phyloP scores from a whole-genome alignment of 2,329 filamentous ascomycete genomes.

The Fusarium sp. region DNA sequence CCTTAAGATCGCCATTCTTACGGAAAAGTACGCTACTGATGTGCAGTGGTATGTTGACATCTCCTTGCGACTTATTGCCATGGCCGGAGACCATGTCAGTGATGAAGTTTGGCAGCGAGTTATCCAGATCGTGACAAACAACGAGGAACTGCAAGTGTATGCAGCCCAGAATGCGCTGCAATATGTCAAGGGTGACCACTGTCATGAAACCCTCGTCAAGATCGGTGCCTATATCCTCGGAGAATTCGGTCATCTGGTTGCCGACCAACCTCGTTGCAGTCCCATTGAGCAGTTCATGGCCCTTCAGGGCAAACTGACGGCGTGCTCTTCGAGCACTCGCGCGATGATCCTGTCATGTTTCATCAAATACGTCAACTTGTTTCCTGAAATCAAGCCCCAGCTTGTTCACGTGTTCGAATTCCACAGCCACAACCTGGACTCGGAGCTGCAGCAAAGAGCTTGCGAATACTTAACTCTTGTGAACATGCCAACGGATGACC shows the following conservation, averaged over 20 bases:
- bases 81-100: conserved; percentile 98
- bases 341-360: conserved; percentile 96
- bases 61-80: conserved; percentile 90
- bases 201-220: conserved; percentile 96
- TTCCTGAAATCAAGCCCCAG: conserved; percentile 97
- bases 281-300: conserved; percentile 98
- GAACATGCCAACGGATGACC: conserved; percentile 86
- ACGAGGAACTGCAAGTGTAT: conserved; percentile 97
- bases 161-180: conserved; percentile 92
- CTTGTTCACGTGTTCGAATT: conserved; percentile 88
- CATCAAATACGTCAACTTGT: conserved; percentile 97
- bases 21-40: conserved; percentile 98
- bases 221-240: conserved; percentile 96
- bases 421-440: conserved; percentile 94
- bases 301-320: conserved; percentile 87
- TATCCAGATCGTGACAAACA: conserved; percentile 99
- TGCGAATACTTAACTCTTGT: conserved; percentile 94
- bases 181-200: conserved; percentile 91
- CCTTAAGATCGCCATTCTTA: conserved; percentile 96
- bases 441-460: conserved; percentile 93
- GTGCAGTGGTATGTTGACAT: conserved; percentile 99
- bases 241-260: conserved; percentile 96
- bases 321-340: conserved; percentile 87
- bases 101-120: conserved; percentile 99
- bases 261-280: conserved; percentile 90